A percentile compares a stretch with the other conserved stretches of the same genome.
phyloP scores from a whole-genome alignment of 495 filamentous ascomycete genomes.

The Xylaria curta region DNA sequence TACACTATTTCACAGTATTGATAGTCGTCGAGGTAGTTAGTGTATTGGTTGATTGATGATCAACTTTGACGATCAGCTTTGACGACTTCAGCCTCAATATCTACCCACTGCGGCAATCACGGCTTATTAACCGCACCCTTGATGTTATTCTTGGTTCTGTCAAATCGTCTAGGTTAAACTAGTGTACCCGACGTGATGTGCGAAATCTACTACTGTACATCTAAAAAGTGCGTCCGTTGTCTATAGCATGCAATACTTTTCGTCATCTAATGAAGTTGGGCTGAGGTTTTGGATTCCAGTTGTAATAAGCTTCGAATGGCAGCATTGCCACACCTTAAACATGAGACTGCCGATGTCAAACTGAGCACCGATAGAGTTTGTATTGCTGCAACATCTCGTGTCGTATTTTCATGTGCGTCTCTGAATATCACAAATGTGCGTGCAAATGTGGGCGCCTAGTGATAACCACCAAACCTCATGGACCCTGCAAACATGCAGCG shows the following conservation, averaged over 20 bases:
- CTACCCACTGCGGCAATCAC: conserved; percentile 15
- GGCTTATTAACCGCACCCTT: background rate
- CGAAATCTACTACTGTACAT: background rate
- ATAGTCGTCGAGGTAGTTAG: too few relatives aligned
- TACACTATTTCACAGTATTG: too few relatives aligned
- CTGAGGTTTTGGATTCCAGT: background rate
- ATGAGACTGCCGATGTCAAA: background rate
- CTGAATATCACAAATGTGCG: background rate
- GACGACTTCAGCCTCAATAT: conserved; percentile 13
- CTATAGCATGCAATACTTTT: background rate
- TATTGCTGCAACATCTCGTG: conserved; percentile 4
- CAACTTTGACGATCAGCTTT: background rate
- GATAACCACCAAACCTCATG: background rate
- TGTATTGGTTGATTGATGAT: background rate
- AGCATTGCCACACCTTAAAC: conserved; percentile 18
- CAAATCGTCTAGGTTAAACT: background rate
- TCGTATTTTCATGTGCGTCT: background rate
- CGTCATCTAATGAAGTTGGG: conserved; percentile 14
- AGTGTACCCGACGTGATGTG: background rate
- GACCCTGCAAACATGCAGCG: background rate
- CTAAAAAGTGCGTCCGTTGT: background rate
- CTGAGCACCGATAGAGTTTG: background rate
- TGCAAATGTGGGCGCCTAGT: background rate
- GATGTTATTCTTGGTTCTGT: conserved; percentile 1
- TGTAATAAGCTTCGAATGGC: conserved; percentile 12